Evolutionary conservation across 352 stramenopile species (phyloP), one percentile per base, ranked within the genome.

Genomic region (Elongisporangium undulatum): DNA sequence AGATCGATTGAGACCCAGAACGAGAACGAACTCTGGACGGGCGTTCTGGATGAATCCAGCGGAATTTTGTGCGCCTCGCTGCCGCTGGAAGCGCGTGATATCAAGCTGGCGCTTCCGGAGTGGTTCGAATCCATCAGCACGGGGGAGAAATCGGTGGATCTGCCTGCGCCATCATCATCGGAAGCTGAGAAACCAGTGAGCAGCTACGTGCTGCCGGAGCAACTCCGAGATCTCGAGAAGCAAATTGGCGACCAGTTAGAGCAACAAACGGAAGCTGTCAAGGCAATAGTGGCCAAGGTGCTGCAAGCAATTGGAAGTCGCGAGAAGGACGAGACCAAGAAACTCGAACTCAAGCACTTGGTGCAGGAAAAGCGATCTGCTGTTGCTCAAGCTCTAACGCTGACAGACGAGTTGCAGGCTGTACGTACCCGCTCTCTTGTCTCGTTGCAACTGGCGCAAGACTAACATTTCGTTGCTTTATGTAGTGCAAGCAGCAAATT

Each of bases 51-150:
- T 12, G 68, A 87, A 29, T 61, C 58, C 52, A 74, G 90, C 23
- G 82, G 73, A n/a, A 58, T 45, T 17, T 45, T 45, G 34, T 45
- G 34, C 12, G 9, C 34, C 34, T 45, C 34, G 7, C 17, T 45
- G 71, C 65, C 8, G 49, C 64, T 7, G 69, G 75, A 45, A 45
- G 34, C 34, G 34, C 12, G 34, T 3, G 79, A 73, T n/a, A 62
- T 92, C 1, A 73, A 61, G 13, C 49, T 92, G 20, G 66, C 70
- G 51, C 58, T 92, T 3, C 82, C 82, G 13, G 79, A 92, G 66
- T 92, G 82, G 82, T 92, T 90, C 56, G 50, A 87, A 22, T 71
- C 72, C 26, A 75, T 92, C 51, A 79, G 62, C 4, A 80, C 65
- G 53, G 68, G 80, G 23, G 55, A 71, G 16, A 66, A 79, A 16